Evolutionary conservation across 1,284 basidiomycete genomes (phyloP).

Genomic region (Psilocybe mexicana): DNA sequence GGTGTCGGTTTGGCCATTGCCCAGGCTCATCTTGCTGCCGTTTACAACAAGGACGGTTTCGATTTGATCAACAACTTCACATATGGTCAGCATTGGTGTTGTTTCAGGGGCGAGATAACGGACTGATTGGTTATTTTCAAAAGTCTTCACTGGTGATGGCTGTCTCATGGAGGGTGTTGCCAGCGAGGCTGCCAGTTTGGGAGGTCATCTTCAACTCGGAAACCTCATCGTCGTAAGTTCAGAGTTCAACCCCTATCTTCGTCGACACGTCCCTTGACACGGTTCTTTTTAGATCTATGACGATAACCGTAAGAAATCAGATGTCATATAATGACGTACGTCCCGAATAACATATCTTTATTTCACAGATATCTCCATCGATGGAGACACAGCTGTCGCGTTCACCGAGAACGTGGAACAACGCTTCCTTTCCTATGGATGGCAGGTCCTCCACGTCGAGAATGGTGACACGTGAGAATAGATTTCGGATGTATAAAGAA

Average conservation of each 20-base stretch:
- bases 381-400: conserved; percentile 88
- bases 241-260: neutral
- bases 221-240: conserved; percentile 84
- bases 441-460: conserved; percentile 87
- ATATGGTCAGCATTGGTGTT: conserved; percentile 55
- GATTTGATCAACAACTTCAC: conserved; percentile 89
- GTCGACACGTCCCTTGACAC: conserved; percentile 8
- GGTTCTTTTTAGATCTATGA: conserved; percentile 70
- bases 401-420: conserved; percentile 94
- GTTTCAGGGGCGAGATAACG: neutral
- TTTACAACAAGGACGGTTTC: conserved; percentile 89
- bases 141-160: conserved; percentile 91
- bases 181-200: conserved; percentile 87
- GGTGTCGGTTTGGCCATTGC: conserved; percentile 93
- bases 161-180: conserved; percentile 97
- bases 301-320: conserved; percentile 70
- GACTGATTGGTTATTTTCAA: conserved; percentile 18
- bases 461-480: conserved; percentile 74
- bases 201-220: conserved; percentile 90
- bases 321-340: conserved; percentile 1
- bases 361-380: conserved; percentile 86
- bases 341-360: conserved; percentile 3
- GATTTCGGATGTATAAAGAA: neutral
- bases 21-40: conserved; percentile 85
- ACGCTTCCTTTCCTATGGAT: conserved; percentile 89